Evolutionary conservation across 768 basidiomycete species (phyloP).

Genomic region (Tremella yokohamensis): DNA sequence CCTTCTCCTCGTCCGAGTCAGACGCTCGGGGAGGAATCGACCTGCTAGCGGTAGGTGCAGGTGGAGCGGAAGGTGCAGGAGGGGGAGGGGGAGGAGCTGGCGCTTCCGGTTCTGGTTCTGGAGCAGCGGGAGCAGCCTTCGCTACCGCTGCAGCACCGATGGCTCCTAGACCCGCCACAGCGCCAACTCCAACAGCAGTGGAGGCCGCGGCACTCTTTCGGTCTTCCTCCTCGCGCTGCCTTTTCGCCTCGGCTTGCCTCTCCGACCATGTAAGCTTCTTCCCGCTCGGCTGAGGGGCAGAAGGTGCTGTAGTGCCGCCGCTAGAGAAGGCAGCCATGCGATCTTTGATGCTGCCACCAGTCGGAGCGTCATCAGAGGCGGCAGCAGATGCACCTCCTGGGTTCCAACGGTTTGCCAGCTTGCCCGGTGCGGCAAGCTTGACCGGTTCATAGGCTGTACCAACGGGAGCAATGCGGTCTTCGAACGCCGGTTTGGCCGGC

Average conservation of each 20-base stretch:
- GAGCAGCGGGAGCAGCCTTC: constrained; percentile 7
- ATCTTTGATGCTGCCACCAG: constrained; percentile 30
- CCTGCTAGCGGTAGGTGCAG: constrained; percentile 16
- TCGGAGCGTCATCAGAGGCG: constrained; percentile 7
- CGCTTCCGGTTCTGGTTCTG: constrained; percentile 6
- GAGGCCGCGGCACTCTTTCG: constrained; percentile 53
- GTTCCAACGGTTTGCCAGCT: constrained; percentile 66
- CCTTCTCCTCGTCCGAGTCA: constrained; percentile 50
- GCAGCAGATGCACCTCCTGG: constrained; percentile 24
- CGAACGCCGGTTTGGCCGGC: constrained; percentile 67
- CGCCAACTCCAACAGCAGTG: constrained; percentile 27
- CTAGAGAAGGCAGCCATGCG: constrained; percentile 45
- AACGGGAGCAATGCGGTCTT: constrained; percentile 79
- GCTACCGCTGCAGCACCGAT: constrained; percentile 26
- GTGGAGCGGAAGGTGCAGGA: constrained; percentile 18
- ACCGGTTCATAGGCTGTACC: constrained; percentile 89
- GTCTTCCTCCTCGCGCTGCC: constrained; percentile 71
- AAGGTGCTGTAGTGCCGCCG: constrained; percentile 22
- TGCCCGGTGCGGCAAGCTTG: constrained; percentile 75
- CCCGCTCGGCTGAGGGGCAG: constrained; percentile 28
- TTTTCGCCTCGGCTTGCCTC: constrained; percentile 84
- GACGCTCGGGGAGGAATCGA: constrained; percentile 43
- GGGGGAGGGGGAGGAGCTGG: constrained; percentile 20
- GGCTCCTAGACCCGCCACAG: constrained; percentile 53
- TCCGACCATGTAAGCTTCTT: constrained; percentile 94